These are phyloP conservation scores for Annona squamosa DNA, from an alignment of 164 flowering plant genomes.

Conservation along the genomic window DNA sequence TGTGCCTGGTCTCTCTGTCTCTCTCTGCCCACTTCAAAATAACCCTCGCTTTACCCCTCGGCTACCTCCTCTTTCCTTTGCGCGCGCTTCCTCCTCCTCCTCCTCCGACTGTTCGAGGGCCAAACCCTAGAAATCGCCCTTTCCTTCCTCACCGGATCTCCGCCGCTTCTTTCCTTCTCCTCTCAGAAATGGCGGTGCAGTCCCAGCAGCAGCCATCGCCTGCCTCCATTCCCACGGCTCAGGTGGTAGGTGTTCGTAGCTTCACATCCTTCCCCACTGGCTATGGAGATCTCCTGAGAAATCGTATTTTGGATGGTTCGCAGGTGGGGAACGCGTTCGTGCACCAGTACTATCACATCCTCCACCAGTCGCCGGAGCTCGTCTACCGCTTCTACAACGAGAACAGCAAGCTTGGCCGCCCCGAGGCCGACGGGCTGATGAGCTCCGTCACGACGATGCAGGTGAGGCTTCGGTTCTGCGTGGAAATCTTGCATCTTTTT, in stretches of 20 bases:
- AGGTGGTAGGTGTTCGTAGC: constrained; percentile 27
- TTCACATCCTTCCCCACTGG: neutral
- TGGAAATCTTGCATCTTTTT: neutral
- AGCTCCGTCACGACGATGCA: constrained; percentile 53
- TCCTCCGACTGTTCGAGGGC: neutral
- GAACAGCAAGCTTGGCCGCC: constrained; percentile 59
- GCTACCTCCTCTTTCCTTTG: neutral
- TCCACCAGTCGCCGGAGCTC: constrained; percentile 58
- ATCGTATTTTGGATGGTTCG: neutral
- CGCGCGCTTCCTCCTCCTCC: neutral
- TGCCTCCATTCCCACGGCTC: constrained; percentile 31
- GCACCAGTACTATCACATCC: constrained; percentile 60
- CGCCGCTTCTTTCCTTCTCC: neutral
- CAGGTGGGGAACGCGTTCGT: constrained; percentile 83
- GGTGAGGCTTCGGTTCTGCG: constrained; percentile 23
- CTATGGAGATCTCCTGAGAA: neutral
- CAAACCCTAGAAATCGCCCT: neutral
- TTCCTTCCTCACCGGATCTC: neutral
- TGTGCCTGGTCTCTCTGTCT: no score
- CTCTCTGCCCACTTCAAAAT: no score
- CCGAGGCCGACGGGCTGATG: constrained; percentile 48
- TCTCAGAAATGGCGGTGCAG: constrained; percentile 28
- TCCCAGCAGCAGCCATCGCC: constrained; percentile 29
- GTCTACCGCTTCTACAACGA: constrained; percentile 69
- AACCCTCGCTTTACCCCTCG: neutral